Base-by-base conservation (phyloP, 2,329 filamentous ascomycete species). In the Microthyrium microscopicum region DNA sequence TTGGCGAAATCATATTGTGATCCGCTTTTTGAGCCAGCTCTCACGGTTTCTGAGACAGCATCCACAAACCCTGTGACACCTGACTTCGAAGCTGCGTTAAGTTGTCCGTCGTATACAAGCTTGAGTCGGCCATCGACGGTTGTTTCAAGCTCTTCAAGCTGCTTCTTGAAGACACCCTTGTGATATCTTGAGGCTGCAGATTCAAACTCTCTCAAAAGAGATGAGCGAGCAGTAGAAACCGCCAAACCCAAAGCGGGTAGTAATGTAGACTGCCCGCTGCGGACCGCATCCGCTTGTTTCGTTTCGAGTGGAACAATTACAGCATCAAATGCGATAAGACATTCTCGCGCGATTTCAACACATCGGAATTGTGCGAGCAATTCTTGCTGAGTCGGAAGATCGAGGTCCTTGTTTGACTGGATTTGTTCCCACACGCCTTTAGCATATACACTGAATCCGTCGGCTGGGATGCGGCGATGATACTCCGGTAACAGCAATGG, bases 401-500 rank as follows among this genome's bases (percentile, higher is more conserved):
- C 89, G 35, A 98, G 66, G 49, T 98, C 89, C 57, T 98, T 98
- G 66, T 98, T 98, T 62, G 87, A 80, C 46, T 93, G 85, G 50
- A 98, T 98, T 57, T 95, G 87, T 48, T 95, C 85, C 89, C 89
- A 98, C 28, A 98, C 73, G 26, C 85, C 83, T 51, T 89, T 75
- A 1, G 89, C 85, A 47, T 98, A 98, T 39, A 84, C 68, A 0
- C 87, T 81, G 51, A 95, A 89, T n/a, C 89, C 89, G 54, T 98
- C 89, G 7, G 89, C 89, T 8, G 89, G 89, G 41, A 98, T 98
- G 37, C 89, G 70, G 40, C 89, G 71, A 58, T 98, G 89, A 53
- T 98, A 98, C 47, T 94, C 85, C 16, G 89, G 77, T 27, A 95
- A 60, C 51, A 98, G 89, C 4, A 98, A 70, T 4, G 80, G 81